Percentiles rank a stretch among this genome's conserved stretches.
These are phyloP conservation scores for Arabidopsis arenosa DNA, from an alignment of 345 rosid genomes.

Conservation along the genomic window DNA sequence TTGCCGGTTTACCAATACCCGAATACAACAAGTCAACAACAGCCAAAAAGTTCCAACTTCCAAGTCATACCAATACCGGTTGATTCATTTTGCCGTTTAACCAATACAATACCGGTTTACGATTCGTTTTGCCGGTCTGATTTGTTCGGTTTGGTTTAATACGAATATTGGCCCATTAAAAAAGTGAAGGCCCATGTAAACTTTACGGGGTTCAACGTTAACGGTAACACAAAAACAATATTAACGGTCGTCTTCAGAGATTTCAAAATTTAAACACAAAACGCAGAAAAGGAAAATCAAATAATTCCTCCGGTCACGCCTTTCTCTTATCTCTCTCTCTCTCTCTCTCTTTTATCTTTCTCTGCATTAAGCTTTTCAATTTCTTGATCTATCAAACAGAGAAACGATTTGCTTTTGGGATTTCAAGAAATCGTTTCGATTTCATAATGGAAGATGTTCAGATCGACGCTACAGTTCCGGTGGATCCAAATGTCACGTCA, in stretches of 20 bases:
- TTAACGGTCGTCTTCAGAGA: conserved; percentile 38
- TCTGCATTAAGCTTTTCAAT: conserved; percentile 9
- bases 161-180: conserved; percentile 11
- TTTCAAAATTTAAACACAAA: conserved; percentile 30
- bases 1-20: not conserved
- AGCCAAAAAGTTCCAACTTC: too few species aligned
- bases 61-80: not conserved
- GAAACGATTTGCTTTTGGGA: not conserved
- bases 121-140: not conserved
- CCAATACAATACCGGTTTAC: not conserved
- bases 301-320: not conserved
- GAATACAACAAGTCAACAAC: not conserved
- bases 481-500: conserved; percentile 33
- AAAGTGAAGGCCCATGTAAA: conserved; percentile 12
- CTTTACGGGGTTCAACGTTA: not conserved
- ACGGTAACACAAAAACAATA: not conserved
- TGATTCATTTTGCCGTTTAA: not conserved
- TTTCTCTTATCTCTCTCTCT: not conserved
- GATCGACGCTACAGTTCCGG: conserved; percentile 33
- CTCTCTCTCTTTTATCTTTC: not conserved
- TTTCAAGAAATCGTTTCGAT: not conserved
- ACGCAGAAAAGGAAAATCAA: conserved; percentile 28
- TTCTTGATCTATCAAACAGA: not conserved
- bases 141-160: not conserved
- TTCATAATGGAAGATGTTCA: conserved; percentile 54